Evolutionary conservation across 2,329 filamentous ascomycete genomes (phyloP).

Genomic region (Phaeophleospora eucalypticola): DNA sequence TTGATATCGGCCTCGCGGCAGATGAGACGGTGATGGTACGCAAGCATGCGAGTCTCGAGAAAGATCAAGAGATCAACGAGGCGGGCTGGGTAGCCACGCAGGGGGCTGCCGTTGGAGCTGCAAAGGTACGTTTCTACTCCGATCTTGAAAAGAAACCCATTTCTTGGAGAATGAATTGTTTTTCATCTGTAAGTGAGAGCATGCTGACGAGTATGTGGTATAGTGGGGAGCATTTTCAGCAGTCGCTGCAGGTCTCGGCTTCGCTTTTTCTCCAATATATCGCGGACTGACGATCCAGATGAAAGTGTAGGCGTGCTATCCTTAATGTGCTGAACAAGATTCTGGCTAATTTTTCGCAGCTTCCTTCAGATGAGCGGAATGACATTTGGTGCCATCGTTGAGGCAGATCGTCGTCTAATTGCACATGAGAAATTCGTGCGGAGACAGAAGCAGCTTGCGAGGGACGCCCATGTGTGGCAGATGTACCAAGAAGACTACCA

Average conservation of each 20-base stretch:
- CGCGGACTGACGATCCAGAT: constrained; percentile 69
- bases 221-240: constrained; percentile 67
- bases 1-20: neutral
- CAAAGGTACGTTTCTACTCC: constrained; percentile 49
- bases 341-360: constrained; percentile 40
- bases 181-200: no score
- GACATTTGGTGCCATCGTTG: constrained; percentile 73
- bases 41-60: constrained; percentile 52
- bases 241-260: constrained; percentile 59
- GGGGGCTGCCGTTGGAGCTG: constrained; percentile 63
- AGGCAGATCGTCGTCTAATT: constrained; percentile 66
- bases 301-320: constrained; percentile 65
- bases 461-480: constrained; percentile 63
- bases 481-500: constrained; percentile 21
- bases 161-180: neutral
- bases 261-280: constrained; percentile 66
- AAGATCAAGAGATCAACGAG: constrained; percentile 62
- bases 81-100: constrained; percentile 68
- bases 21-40: constrained; percentile 16
- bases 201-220: constrained; percentile 6
- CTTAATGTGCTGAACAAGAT: neutral
- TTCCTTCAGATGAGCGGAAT: constrained; percentile 83
- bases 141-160: neutral
- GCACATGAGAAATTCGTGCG: constrained; percentile 63
- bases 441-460: constrained; percentile 58